Evolutionary conservation across 371 early-diverging fungal genomes (phyloP).

Genomic region (Apophysomyces elegans): DNA sequence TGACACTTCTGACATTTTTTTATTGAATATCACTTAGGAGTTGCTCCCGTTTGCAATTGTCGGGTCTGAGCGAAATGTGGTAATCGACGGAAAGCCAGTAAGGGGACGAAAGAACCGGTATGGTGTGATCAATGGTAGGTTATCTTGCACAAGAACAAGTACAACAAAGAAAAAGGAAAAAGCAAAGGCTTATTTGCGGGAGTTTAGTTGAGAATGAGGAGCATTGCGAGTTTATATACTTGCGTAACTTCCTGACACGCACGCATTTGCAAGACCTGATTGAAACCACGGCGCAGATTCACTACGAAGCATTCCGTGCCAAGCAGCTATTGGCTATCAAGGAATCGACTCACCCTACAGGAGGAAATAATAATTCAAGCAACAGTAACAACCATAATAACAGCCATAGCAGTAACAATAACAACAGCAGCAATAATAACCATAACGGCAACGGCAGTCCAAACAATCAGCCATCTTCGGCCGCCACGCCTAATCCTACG

Average conservation of each 20-base stretch:
- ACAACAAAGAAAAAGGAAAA: background rate
- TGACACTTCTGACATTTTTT: background rate
- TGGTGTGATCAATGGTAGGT: slow-evolving; percentile 70
- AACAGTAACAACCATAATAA: background rate
- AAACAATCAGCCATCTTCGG: slow-evolving; percentile 28
- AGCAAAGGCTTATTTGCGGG: background rate
- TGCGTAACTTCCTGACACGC: slow-evolving; percentile 85
- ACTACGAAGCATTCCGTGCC: slow-evolving; percentile 93
- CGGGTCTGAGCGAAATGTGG: slow-evolving; percentile 82
- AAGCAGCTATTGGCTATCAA: slow-evolving; percentile 85
- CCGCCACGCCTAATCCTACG: slow-evolving; percentile 20
- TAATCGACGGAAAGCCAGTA: slow-evolving; percentile 81
- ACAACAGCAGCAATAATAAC: slow-evolving; percentile 1
- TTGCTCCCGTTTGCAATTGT: slow-evolving; percentile 87
- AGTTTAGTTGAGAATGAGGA: slow-evolving; percentile 69
- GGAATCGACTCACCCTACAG: slow-evolving; percentile 56
- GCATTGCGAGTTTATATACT: slow-evolving; percentile 80
- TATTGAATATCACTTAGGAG: slow-evolving; percentile 45
- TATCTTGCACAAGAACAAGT: background rate
- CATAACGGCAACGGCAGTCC: slow-evolving; percentile 13
- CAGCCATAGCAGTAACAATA: background rate
- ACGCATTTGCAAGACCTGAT: slow-evolving; percentile 87
- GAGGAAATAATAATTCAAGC: slow-evolving; percentile 1
- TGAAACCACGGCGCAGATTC: slow-evolving; percentile 85
- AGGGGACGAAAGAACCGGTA: slow-evolving; percentile 74